Evolutionary conservation across 2,329 filamentous ascomycete species (phyloP), one percentile per base, ranked within the genome.

Genomic region (Fusarium torulosum): DNA sequence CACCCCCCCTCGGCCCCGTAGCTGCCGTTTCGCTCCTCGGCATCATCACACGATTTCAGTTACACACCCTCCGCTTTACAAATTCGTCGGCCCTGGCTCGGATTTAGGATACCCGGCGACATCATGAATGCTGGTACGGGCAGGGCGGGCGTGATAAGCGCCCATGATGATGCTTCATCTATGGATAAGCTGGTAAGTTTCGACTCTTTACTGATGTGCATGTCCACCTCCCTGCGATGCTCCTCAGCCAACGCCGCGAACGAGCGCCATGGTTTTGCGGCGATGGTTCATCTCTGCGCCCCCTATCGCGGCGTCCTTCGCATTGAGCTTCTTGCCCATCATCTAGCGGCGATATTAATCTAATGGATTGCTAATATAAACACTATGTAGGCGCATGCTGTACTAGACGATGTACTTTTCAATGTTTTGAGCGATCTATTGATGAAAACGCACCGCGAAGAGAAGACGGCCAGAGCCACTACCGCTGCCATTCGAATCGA

Each of bases 341-440:
- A 15, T 41, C 21, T 15, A 52, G 41, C 20, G 27, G 20, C 45
- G 46, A 47, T 58, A 56, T 10, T 23, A 49, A 42, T 49, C 42
- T 37, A 53, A 44, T 33, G 40, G 35, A 50, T 52, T 33, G 57
- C 71, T 73, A 62, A 73, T 54, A 49, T 45, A 51, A 53, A 52
- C 53, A 44, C 31, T 40, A n/a, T n/a, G 38, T 49, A 90, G 88
- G 83, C 88, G 67, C 85, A 88, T 75, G 81, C 85, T 21, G 86
- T 95, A 62, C 84, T 95, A 74, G 90, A 94, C 74, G 91, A 94
- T 75, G 80, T 90, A 56, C 82, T 95, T 64, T 89, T 91, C 81
- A 94, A 92, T 77, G 86, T 94, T 74, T 85, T 94, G 70, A 90
- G 91, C 77, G 90, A 92, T 76, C 84, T 93, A 51, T 83, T 93